Evolutionary conservation across 345 rosid species (phyloP), one percentile per base, ranked within the genome.

Genomic region (Eutrema heterophyllum): DNA sequence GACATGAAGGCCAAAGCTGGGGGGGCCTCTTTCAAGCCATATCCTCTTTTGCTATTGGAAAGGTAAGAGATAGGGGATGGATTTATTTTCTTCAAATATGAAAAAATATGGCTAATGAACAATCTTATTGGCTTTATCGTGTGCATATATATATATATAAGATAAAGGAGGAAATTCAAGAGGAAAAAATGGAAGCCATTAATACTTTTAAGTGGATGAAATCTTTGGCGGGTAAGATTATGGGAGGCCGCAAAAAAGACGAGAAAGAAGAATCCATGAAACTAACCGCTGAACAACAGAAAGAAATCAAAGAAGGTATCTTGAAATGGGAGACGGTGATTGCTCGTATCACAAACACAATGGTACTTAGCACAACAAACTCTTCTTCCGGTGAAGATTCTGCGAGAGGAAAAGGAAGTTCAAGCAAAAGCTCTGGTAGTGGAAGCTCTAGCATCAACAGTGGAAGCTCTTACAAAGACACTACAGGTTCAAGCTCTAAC

Each of bases 261-360:
- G 67, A 50, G 68, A 59, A 1, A 33, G 48, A 67, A 43, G 70
- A 36, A 3, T 2, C 70, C 69, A 62, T 43, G 70, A 35, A 18
- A 6, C 36, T 75, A 43, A 75, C 74, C 41, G 15, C 57, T 11
- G 74, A 75, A 26, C 74, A 75, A 63, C 63, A 51, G 9, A 68
- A 68, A 4, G 74, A 60, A 61, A 75, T 68, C 73, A 60, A 68
- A 68, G 79, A 75, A 32, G 73, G 79, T 13, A 68, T 75, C 57
- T 68, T 75, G 13, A 68, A 27, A 44, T 75, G 79, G 79, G 15
- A 61, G 30, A 52, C 46, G 0, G 38, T 61, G 46, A 75, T 75
- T 36, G 26, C 74, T 21, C 9, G 2, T 24, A 52, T 68, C 26
- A 9, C 72, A 21, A 68, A 68, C 30, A 61, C 79, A 32, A 61